A percentile compares a stretch with the other conserved stretches of the same genome.
Evolutionary conservation across 2,329 filamentous ascomycete genomes (phyloP).

Genomic region (Cytospora mali): DNA sequence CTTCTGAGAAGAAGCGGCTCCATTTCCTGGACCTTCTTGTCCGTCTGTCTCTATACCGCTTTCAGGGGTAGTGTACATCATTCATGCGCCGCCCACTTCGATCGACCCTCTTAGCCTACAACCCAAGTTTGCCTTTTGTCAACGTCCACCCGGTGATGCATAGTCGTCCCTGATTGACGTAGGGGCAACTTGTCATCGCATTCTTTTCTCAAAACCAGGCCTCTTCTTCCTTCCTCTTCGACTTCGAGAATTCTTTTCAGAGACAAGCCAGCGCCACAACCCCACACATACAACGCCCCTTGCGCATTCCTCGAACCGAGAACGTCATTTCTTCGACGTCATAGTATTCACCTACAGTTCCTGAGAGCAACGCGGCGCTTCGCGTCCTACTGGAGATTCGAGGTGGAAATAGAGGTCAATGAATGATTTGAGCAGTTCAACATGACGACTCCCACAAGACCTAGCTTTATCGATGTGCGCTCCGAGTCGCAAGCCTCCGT

Average conservation of each 20-base stretch:
- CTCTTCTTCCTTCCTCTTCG: background rate
- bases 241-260: constrained; percentile 3
- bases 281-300: constrained; percentile 12
- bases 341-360: constrained; percentile 17
- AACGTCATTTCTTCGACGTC: constrained; percentile 20
- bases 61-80: constrained; percentile 18
- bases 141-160: constrained; percentile 8
- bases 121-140: constrained; percentile 12
- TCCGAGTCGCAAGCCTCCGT: constrained; percentile 58
- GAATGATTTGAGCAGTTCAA: constrained; percentile 30
- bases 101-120: constrained; percentile 13
- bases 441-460: constrained; percentile 55
- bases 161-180: constrained; percentile 13
- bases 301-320: constrained; percentile 20
- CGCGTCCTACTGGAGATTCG: constrained; percentile 1
- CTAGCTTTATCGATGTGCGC: constrained; percentile 62
- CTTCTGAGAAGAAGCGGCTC: constrained; percentile 1
- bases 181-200: constrained; percentile 9
- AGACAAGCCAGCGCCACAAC: constrained; percentile 9
- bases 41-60: constrained; percentile 8
- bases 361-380: constrained; percentile 11
- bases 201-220: background rate
- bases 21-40: constrained; percentile 17
- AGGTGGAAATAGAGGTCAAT: constrained; percentile 19
- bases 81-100: constrained; percentile 19